Evolutionary conservation across 805 yeast species (phyloP).

Genomic region (Cyberlindnera lachancei): DNA sequence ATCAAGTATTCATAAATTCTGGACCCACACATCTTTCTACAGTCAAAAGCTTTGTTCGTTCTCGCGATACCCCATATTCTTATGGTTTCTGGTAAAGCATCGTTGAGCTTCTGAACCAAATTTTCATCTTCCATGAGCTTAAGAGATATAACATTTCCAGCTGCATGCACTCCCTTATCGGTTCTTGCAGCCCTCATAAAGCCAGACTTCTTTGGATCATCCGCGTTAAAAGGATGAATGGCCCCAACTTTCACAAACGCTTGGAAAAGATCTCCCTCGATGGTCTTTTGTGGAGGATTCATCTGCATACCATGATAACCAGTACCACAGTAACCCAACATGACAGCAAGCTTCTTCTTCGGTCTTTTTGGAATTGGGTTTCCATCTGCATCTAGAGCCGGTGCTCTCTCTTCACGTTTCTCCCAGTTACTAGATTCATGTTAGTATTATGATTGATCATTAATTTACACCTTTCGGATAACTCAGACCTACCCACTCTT

Average conservation of each 20-base stretch:
- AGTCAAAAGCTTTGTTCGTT: slow-evolving; percentile 85
- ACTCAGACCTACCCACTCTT: slow-evolving; percentile 24
- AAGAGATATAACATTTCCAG: slow-evolving; percentile 83
- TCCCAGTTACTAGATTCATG: slow-evolving; percentile 10
- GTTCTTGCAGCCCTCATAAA: slow-evolving; percentile 85
- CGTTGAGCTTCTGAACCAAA: slow-evolving; percentile 60
- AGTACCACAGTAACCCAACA: slow-evolving; percentile 93
- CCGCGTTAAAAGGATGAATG: slow-evolving; percentile 76
- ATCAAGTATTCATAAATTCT: slow-evolving; percentile 89
- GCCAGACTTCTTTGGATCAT: slow-evolving; percentile 80
- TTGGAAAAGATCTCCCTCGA: slow-evolving; percentile 80
- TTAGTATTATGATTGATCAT: too few relatives aligned
- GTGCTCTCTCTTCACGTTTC: slow-evolving; percentile 16
- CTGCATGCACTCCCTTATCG: slow-evolving; percentile 97
- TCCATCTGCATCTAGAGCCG: slow-evolving; percentile 51
- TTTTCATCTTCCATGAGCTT: slow-evolving; percentile 80
- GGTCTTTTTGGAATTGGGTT: slow-evolving; percentile 64
- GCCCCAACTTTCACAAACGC: slow-evolving; percentile 88
- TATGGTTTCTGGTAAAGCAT: slow-evolving; percentile 72
- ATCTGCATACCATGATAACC: slow-evolving; percentile 96
- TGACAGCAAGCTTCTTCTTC: slow-evolving; percentile 81
- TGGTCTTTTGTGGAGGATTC: slow-evolving; percentile 82
- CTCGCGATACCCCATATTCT: slow-evolving; percentile 91
- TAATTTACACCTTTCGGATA: too few relatives aligned
- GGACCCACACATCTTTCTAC: slow-evolving; percentile 93